These are phyloP conservation scores for Alternaria gansuensis DNA, from an alignment of 2,329 filamentous ascomycete genomes.

Conservation along the genomic window DNA sequence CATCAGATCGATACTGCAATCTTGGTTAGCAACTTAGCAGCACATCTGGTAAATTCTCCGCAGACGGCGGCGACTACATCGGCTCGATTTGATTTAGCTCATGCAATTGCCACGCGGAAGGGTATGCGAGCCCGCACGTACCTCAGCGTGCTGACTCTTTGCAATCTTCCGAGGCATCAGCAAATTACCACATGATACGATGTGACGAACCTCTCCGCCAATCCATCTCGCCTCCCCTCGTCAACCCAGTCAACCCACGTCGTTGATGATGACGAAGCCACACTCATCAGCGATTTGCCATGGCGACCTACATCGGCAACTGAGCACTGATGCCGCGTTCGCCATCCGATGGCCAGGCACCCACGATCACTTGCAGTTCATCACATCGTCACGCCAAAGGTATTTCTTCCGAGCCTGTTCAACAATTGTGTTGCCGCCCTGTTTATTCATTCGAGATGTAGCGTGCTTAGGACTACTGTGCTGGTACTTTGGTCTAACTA, in stretches of 20 bases:
- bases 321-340: conserved; percentile 4
- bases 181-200: conserved; percentile 6
- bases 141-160: conserved; percentile 12
- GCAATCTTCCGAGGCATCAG: background rate
- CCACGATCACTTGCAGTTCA: conserved; percentile 2
- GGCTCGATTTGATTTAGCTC: conserved; percentile 12
- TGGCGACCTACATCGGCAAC: conserved; percentile 3
- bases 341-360: conserved; percentile 1
- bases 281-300: conserved; percentile 4
- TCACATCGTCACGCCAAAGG: background rate
- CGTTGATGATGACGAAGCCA: conserved; percentile 1
- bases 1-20: conserved; percentile 7
- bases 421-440: background rate
- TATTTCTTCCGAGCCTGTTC: background rate
- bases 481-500: background rate
- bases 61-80: conserved; percentile 8
- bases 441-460: background rate
- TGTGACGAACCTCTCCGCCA: conserved; percentile 4
- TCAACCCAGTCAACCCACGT: background rate
- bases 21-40: conserved; percentile 2
- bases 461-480: background rate
- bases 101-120: conserved; percentile 3
- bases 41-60: conserved; percentile 6
- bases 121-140: conserved; percentile 7
- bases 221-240: background rate